phyloP scores from a whole-genome alignment of 306 rosid species.

The Quercus engelmannii region DNA sequence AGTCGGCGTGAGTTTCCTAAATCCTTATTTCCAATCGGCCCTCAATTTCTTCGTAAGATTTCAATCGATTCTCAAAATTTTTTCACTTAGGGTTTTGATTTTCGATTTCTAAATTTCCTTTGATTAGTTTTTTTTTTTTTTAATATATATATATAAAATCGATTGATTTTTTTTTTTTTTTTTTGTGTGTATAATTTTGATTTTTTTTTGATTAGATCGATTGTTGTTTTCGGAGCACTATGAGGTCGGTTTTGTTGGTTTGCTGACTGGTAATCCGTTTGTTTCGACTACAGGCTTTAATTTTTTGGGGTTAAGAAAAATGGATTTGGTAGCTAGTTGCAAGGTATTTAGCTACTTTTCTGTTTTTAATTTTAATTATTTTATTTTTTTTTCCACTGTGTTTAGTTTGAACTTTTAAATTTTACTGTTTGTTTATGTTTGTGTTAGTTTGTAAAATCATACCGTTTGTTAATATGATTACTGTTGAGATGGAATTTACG shows the following conservation, averaged over 20 bases:
- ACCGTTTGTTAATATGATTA: background rate
- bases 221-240: conserved; percentile 13
- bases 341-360: conserved; percentile 33
- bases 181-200: background rate
- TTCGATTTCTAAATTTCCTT: background rate
- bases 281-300: background rate
- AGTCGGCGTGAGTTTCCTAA: conserved; percentile 22
- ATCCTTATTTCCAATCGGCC: conserved; percentile 3
- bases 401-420: background rate
- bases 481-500: background rate
- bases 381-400: background rate
- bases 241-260: conserved; percentile 18
- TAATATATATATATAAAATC: no score
- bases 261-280: conserved; percentile 7
- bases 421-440: background rate
- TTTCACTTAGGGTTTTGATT: background rate
- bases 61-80: background rate
- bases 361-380: background rate
- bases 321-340: conserved; percentile 61
- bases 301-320: conserved; percentile 10
- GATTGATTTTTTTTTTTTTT: conserved; percentile 12
- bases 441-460: background rate
- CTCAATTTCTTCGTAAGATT: background rate
- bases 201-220: conserved; percentile 33
- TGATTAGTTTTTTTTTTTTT: background rate